Evolutionary conservation across 2,329 filamentous ascomycete genomes (phyloP).

Genomic region (Triangularia setosa): DNA sequence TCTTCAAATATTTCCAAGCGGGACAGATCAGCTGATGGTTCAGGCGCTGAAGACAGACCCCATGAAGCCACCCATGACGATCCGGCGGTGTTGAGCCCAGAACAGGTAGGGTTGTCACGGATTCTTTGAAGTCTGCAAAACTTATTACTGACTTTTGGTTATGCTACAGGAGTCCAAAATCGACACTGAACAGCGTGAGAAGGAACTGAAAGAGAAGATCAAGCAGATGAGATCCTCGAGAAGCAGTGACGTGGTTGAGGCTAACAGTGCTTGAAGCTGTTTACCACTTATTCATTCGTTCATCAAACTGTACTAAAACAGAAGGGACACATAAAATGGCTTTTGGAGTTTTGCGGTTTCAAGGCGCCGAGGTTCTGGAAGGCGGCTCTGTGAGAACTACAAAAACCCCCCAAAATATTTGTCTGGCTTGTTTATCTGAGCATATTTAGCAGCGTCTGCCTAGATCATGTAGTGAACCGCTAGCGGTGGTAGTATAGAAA

Average conservation of each 20-base stretch:
- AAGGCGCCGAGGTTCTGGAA: not conserved
- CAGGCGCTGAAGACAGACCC: constrained; percentile 43
- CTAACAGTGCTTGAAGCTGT: constrained; percentile 44
- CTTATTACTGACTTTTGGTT: not conserved
- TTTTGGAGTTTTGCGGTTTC: not conserved
- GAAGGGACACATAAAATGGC: not conserved
- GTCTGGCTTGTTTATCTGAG: not conserved
- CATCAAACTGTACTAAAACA: not conserved
- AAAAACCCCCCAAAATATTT: not conserved
- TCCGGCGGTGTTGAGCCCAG: constrained; percentile 15
- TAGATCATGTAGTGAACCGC: not conserved
- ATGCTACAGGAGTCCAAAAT: constrained; percentile 13
- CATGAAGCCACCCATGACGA: constrained; percentile 29
- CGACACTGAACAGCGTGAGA: constrained; percentile 46
- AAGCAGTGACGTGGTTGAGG: constrained; percentile 39
- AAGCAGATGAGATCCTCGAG: constrained; percentile 53
- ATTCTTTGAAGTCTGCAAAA: not conserved
- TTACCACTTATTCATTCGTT: constrained; percentile 1
- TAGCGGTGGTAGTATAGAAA: not conserved
- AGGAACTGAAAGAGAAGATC: constrained; percentile 50
- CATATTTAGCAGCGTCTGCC: not conserved
- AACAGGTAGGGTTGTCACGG: constrained; percentile 29
- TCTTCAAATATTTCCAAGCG: constrained; percentile 47
- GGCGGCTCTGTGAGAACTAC: not conserved
- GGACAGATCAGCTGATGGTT: constrained; percentile 56